Evolutionary conservation across 129 eudicot genomes (phyloP).

Genomic region (Sambucus nigra): DNA sequence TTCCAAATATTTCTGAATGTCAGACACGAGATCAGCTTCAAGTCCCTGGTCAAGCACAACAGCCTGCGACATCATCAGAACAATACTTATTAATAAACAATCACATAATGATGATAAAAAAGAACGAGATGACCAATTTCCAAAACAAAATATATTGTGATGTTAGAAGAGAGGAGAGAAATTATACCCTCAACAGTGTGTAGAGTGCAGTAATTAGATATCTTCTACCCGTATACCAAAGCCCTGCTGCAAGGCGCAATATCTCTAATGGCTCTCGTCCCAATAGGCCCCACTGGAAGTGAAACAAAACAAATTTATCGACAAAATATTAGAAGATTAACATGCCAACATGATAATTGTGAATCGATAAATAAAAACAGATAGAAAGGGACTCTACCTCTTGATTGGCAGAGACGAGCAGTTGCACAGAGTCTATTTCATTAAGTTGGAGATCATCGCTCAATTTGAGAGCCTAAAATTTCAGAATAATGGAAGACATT

Average conservation of each 20-base stretch:
- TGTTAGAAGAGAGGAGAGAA: constrained; percentile 13
- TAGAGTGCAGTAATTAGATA: constrained; percentile 75
- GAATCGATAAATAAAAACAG: constrained; percentile 1
- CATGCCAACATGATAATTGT: background rate
- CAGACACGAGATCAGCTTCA: constrained; percentile 72
- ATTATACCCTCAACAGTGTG: constrained; percentile 73
- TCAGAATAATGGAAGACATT: constrained; percentile 5
- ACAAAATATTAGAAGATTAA: constrained; percentile 9
- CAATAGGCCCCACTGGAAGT: constrained; percentile 67
- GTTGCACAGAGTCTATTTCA: constrained; percentile 81
- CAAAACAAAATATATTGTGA: background rate
- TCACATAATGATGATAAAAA: constrained; percentile 2
- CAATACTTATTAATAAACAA: no score
- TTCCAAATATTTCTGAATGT: constrained; percentile 65
- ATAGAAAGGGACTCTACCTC: constrained; percentile 51
- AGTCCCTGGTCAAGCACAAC: constrained; percentile 91
- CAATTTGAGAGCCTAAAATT: constrained; percentile 62
- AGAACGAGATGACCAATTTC: background rate
- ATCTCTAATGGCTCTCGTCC: constrained; percentile 79
- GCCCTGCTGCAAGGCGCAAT: constrained; percentile 75
- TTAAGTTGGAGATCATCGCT: constrained; percentile 98
- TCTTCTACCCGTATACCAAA: constrained; percentile 98
- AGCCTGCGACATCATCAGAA: constrained; percentile 47
- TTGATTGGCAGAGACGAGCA: constrained; percentile 92
- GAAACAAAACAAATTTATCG: constrained; percentile 13